These are phyloP conservation scores for Trichophaea hybrida DNA, from an alignment of 2,329 filamentous ascomycete species.

Conservation along the genomic window DNA sequence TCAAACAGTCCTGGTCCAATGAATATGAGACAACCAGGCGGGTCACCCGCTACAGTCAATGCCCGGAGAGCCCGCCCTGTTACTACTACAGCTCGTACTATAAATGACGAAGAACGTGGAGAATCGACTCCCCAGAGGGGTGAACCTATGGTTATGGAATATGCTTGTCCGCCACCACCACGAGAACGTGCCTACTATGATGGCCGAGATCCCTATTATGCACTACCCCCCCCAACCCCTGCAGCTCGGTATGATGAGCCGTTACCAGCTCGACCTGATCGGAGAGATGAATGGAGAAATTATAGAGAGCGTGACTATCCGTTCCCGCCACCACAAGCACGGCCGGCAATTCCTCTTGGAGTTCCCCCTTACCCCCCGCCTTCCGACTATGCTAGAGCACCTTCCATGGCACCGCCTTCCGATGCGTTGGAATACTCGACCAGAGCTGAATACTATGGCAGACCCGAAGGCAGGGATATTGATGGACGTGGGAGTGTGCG, in stretches of 20 bases:
- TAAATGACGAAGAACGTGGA: not conserved
- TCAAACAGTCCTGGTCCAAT: not conserved
- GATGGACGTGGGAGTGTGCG: constrained; percentile 9
- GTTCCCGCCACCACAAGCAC: constrained; percentile 2
- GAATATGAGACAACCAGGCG: not conserved
- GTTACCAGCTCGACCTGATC: constrained; percentile 6
- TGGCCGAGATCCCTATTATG: constrained; percentile 17
- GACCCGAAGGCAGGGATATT: constrained; percentile 6
- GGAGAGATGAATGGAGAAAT: constrained; percentile 12
- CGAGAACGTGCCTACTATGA: constrained; percentile 1
- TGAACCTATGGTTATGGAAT: constrained; percentile 4
- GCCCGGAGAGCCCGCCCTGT: not conserved
- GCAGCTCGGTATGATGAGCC: constrained; percentile 11
- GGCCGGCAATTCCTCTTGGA: not conserved
- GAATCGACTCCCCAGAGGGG: not conserved
- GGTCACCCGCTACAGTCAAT: not conserved
- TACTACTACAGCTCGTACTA: not conserved
- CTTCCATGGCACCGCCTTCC: constrained; percentile 4
- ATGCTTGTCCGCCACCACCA: constrained; percentile 1
- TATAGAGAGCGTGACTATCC: constrained; percentile 19
- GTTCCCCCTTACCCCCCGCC: constrained; percentile 5
- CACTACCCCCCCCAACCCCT: constrained; percentile 3
- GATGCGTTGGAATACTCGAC: constrained; percentile 13
- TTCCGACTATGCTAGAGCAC: constrained; percentile 9
- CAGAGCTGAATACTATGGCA: not conserved